Conservation (phyloP, 2,329 filamentous ascomycete species). For the Akanthomyces muscarius region DNA sequence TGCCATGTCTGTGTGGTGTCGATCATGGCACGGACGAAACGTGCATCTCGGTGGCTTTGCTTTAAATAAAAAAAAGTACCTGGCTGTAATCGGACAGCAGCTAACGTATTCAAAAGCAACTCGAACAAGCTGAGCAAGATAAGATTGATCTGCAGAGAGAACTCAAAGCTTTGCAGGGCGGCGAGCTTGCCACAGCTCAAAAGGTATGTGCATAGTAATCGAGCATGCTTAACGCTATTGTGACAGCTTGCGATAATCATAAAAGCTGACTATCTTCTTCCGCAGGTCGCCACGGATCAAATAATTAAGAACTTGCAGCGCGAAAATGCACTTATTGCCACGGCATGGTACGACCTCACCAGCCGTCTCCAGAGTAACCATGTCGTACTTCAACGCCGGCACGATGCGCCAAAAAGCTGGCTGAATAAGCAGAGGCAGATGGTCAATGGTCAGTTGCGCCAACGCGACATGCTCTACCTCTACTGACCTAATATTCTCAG, state of each 20-base stretch:
- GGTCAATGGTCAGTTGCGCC: constrained; percentile 55
- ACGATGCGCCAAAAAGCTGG: constrained; percentile 76
- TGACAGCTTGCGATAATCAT: neutral
- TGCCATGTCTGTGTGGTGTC: neutral
- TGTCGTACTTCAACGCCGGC: constrained; percentile 69
- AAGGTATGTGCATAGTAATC: constrained; percentile 42
- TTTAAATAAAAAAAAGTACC: neutral
- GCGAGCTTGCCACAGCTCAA: constrained; percentile 45
- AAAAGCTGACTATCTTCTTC: neutral
- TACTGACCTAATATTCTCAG: constrained; percentile 40
- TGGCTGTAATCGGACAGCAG: too few species aligned
- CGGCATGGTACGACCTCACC: constrained; percentile 83
- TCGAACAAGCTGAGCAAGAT: constrained; percentile 54
- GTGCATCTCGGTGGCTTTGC: neutral
- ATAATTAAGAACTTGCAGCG: constrained; percentile 66
- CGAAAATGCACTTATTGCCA: constrained; percentile 73
- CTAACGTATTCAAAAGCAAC: constrained; percentile 41
- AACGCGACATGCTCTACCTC: constrained; percentile 41
- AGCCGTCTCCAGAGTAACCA: constrained; percentile 78
- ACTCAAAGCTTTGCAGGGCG: constrained; percentile 50
- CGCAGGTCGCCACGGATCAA: constrained; percentile 48
- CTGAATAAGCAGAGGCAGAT: constrained; percentile 75
- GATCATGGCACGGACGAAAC: neutral
- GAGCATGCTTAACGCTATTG: neutral
- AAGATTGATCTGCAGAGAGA: constrained; percentile 53